Evolutionary conservation across 345 rosid species (phyloP), one percentile per base, ranked within the genome.

Genomic region (Viola odorata): DNA sequence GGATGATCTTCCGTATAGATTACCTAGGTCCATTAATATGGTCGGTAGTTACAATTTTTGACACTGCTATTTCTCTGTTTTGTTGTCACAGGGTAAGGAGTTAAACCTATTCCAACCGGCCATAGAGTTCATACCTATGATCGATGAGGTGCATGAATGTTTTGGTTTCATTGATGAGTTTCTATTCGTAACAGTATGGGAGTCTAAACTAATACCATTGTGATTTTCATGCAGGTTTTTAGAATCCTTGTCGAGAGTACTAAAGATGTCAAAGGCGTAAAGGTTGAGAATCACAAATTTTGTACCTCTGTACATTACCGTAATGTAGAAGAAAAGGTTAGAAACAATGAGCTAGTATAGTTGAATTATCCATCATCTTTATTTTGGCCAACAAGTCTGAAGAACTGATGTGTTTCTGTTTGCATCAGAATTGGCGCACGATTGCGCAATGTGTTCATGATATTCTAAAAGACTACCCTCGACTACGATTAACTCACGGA

Each of bases 231-330:
- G 71, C 79, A 87, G 94, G 96, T 88, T 79, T 91, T 86, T 76
- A 84, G 67, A 76, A 80, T 77, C 81, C 99, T 95, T 13, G 83
- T 86, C 57, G 89, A 88, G 74, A 74, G 75, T 41, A 88, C 94
- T 23, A 85, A 77, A 69, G 73, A 67, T 23, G 84, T 91, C 37
- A 75, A 85, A 76, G 97, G 99, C 48, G 78, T 88, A 61, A 88
- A 80, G 68, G 91, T 91, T 64, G 99, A 95, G 78, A 81, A 91
- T 70, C 96, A 95, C 80, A 95, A 91, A 81, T 95, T 95, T 78
- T 95, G 99, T 59, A 65, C 81, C 68, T 81, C 95, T 81, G 94
- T 95, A 60, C 99, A 91, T 85, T 95, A 91, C 72, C 97, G 99
- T 72, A 95, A 88, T 42, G 99, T 91, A 66, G 96, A 95, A 8